Base-by-base conservation (phyloP, 2,329 filamentous ascomycete species). In the Ambrosiella xylebori region DNA sequence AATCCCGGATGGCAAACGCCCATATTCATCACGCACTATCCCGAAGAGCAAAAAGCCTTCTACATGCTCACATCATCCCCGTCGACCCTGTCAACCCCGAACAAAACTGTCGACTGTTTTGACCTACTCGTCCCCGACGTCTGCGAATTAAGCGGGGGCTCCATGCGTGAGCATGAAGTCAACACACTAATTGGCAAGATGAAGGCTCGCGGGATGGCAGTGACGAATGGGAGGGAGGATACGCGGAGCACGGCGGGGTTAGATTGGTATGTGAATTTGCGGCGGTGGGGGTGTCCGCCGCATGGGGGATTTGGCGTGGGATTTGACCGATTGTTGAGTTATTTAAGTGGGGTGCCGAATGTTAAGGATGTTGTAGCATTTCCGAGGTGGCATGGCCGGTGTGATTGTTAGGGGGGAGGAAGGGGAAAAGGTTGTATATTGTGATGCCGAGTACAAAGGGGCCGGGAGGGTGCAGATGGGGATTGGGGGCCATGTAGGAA, bases 1-100 rank as follows among this genome's bases (percentile, higher is more conserved):
- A 70, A 73, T n/a, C 71, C 71, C 52, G 70, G 73, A 37, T 72
- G 72, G 45, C 69, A 68, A 63, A 72, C 78, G 53, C 93, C 93
- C 7, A 76, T 97, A 50, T 97, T 97, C 67, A 82, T 98, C 63
- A 97, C 90, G 12, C 78, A 96, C 68, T 98, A 96, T 67, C 93
- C 93, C n/a, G 80, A 80, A 63, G 74, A 76, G 53, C 82, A 93
- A 68, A 98, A 98, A 71, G 88, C 91, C 9, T 98, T 97, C 71
- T 98, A 78, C 68, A 78, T 78, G 75, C 71, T 69, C 47, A 15
- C 3, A 35, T 39, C 19, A 3, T 15, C 15, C 57, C 38, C 36
- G 17, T 47, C 12, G 56, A 64, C 12, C 68, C 69, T 51, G 64
- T 47, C 44, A 2, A 13, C 13, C 9, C 44, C 27, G 27, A 27